These are phyloP conservation scores for Mortierella alpina DNA, from an alignment of 192 early-diverging fungal species.

Conservation along the genomic window DNA sequence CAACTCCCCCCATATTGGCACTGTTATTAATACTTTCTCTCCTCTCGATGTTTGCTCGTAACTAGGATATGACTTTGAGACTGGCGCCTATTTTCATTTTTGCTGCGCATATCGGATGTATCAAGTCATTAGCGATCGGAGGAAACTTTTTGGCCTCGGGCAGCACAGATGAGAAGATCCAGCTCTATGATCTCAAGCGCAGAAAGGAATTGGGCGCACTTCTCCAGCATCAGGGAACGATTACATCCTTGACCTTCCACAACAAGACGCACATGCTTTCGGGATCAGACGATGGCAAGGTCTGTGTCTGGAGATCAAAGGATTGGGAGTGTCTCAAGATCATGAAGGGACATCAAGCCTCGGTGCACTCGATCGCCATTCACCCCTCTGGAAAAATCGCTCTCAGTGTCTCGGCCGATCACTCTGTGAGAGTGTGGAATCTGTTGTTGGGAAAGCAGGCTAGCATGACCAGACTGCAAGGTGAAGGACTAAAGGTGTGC, in stretches of 20 bases:
- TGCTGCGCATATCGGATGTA: conserved; percentile 93
- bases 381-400: conserved; percentile 98
- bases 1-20: not conserved
- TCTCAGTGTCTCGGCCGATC: conserved; percentile 81
- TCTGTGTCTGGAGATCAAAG: conserved; percentile 91
- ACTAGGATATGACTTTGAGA: conserved; percentile 51
- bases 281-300: conserved; percentile 88
- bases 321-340: conserved; percentile 97
- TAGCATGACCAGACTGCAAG: conserved; percentile 42
- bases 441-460: conserved; percentile 80
- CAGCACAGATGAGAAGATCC: conserved; percentile 95
- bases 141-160: conserved; percentile 91
- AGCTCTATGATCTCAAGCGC: conserved; percentile 88
- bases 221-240: conserved; percentile 91
- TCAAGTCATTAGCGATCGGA: conserved; percentile 86
- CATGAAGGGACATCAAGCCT: conserved; percentile 82
- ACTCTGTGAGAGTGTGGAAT: conserved; percentile 81
- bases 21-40: not conserved
- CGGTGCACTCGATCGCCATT: conserved; percentile 84
- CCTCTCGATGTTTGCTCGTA: not conserved
- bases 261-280: conserved; percentile 87
- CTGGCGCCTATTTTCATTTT: conserved; percentile 91
- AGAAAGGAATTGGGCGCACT: conserved; percentile 92
- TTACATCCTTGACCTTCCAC: conserved; percentile 88
- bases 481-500: conserved; percentile 62